Conservation (phyloP, 1,284 basidiomycete species). For the Ceratorhiza oryzae-sativae region DNA sequence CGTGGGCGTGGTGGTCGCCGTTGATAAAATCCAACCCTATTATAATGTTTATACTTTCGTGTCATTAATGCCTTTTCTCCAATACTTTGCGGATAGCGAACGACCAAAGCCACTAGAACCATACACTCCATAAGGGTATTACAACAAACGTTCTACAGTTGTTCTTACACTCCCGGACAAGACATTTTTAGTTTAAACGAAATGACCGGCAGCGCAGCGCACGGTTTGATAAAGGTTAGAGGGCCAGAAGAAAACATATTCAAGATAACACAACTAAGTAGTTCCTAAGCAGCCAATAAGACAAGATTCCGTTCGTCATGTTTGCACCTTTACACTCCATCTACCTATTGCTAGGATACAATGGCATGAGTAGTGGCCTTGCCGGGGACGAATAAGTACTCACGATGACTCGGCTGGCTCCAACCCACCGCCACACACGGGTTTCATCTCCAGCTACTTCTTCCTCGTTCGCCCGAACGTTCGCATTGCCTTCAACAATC, state of each 20-base stretch:
- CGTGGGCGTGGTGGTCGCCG: conserved; percentile 27
- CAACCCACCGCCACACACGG: conserved; percentile 85
- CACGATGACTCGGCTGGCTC: conserved; percentile 47
- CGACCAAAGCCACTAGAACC: neutral
- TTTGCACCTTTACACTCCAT: neutral
- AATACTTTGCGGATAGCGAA: neutral
- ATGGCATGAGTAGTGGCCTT: neutral
- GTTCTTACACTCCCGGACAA: conserved; percentile 13
- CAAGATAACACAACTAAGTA: conserved; percentile 8
- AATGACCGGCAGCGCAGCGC: conserved; percentile 23
- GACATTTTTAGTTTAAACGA: conserved; percentile 23
- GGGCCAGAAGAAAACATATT: neutral
- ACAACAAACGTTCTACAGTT: conserved; percentile 27
- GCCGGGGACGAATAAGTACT: neutral
- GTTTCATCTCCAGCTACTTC: conserved; percentile 87
- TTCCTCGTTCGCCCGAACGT: conserved; percentile 87
- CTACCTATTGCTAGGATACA: neutral
- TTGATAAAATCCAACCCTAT: neutral
- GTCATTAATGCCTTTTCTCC: neutral
- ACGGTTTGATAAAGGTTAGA: neutral
- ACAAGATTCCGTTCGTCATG: neutral
- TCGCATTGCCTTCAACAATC: conserved; percentile 92
- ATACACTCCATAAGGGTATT: conserved; percentile 17
- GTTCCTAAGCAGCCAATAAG: conserved; percentile 6
- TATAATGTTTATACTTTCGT: neutral